A percentile compares a stretch with the other conserved stretches of the same genome.
These are phyloP conservation scores for Trichoderma sp. DNA, from an alignment of 2,329 filamentous ascomycete species.

Conservation along the genomic window DNA sequence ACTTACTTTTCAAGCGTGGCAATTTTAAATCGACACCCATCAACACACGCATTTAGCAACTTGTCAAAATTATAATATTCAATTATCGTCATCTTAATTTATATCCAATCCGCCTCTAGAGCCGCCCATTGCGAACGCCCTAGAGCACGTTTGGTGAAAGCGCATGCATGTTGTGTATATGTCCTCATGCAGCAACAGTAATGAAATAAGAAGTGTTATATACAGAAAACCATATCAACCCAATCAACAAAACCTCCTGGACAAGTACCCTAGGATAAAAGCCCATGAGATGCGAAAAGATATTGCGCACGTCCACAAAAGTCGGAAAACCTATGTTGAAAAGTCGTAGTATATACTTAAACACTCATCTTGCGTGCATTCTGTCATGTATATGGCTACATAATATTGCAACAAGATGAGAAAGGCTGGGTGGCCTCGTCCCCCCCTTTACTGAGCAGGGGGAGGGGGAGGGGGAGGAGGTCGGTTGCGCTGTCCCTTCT, in stretches of 20 bases:
- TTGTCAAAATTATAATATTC: slow-evolving; percentile 1
- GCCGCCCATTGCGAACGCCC: neutral
- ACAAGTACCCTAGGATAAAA: neutral
- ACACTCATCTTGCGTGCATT: neutral
- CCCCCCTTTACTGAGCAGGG: neutral
- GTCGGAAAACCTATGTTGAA: neutral
- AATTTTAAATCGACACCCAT: neutral
- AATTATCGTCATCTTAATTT: slow-evolving; percentile 17
- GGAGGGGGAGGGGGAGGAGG: neutral
- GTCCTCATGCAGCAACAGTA: neutral
- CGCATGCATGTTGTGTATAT: neutral
- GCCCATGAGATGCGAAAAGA: neutral
- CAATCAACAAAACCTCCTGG: slow-evolving; percentile 2
- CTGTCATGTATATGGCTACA: neutral
- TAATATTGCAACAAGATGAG: neutral
- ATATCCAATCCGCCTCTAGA: neutral
- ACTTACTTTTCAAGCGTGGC: neutral
- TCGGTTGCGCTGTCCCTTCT: neutral
- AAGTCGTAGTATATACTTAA: slow-evolving; percentile 17
- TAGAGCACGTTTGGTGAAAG: neutral
- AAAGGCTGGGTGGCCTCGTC: too few relatives aligned
- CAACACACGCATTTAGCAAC: neutral
- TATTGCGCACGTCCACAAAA: neutral
- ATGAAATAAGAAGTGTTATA: neutral
- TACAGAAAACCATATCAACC: slow-evolving; percentile 13